phyloP scores from a whole-genome alignment of 257 asterid genomes.

The Ballota nigra region DNA sequence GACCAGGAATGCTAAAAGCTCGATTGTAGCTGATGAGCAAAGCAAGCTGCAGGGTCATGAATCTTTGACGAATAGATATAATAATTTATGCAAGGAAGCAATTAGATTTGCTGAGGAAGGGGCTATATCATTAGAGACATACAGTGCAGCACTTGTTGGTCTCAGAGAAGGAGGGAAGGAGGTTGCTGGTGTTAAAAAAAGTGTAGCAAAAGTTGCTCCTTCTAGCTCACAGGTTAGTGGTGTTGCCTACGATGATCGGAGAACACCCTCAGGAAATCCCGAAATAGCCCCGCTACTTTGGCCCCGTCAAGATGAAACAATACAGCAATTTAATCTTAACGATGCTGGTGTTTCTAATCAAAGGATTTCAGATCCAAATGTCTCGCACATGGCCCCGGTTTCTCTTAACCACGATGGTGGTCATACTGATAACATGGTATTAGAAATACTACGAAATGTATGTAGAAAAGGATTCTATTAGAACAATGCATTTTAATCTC shows the following conservation, averaged over 20 bases:
- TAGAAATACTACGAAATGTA: constrained; percentile 16
- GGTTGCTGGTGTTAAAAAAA: constrained; percentile 56
- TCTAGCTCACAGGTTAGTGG: constrained; percentile 55
- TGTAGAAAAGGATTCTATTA: constrained; percentile 9
- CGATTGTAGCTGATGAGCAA: constrained; percentile 47
- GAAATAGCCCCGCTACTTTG: constrained; percentile 70
- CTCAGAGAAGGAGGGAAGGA: constrained; percentile 74
- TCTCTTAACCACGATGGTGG: constrained; percentile 54
- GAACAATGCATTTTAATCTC: constrained; percentile 6
- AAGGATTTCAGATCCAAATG: constrained; percentile 43
- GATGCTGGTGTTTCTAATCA: constrained; percentile 46
- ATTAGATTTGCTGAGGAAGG: constrained; percentile 82
- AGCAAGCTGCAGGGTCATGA: constrained; percentile 43
- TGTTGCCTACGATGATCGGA: constrained; percentile 51
- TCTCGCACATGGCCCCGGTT: constrained; percentile 51
- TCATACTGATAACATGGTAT: constrained; percentile 65
- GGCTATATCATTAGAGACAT: constrained; percentile 68
- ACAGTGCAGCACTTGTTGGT: constrained; percentile 50
- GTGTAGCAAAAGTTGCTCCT: constrained; percentile 56
- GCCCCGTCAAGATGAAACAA: constrained; percentile 75
- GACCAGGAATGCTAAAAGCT: constrained; percentile 78
- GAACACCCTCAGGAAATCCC: constrained; percentile 34
- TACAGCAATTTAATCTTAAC: constrained; percentile 57
- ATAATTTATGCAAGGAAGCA: constrained; percentile 77
- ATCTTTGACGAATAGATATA: constrained; percentile 60